These are phyloP conservation scores for Cornus kousa DNA, from an alignment of 148 eudicot species.

Conservation along the genomic window DNA sequence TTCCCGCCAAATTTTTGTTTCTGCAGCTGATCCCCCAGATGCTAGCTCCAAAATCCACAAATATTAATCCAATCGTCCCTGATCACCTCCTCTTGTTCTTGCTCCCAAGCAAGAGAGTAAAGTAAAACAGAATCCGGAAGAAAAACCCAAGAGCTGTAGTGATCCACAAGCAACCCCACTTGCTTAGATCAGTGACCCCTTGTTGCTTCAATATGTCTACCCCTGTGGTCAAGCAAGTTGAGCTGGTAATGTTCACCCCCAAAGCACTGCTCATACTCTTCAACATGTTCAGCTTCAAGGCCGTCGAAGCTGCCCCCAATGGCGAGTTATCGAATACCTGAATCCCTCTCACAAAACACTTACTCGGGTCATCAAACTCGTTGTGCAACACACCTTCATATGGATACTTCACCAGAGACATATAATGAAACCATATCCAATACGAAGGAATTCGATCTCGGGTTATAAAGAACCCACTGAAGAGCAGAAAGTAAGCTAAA, in stretches of 20 bases:
- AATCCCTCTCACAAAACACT: conserved; percentile 66
- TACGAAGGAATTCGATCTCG: conserved; percentile 66
- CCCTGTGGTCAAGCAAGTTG: conserved; percentile 68
- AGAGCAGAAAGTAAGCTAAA: conserved; percentile 70
- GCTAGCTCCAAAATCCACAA: too few species aligned
- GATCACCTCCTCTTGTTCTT: conserved; percentile 63
- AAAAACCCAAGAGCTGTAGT: conserved; percentile 78
- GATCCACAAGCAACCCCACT: conserved; percentile 65
- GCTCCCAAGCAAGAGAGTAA: conserved; percentile 67
- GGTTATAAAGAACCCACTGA: conserved; percentile 80
- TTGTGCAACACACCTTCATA: conserved; percentile 72
- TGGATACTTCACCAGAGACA: conserved; percentile 76
- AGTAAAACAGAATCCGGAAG: conserved; percentile 70
- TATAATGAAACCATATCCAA: conserved; percentile 87
- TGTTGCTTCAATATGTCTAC: conserved; percentile 55
- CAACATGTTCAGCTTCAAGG: conserved; percentile 49
- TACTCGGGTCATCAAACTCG: conserved; percentile 57
- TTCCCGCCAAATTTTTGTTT: conserved; percentile 11
- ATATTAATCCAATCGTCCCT: background rate
- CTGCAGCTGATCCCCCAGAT: too few species aligned
- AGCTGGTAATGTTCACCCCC: conserved; percentile 55
- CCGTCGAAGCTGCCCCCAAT: conserved; percentile 40
- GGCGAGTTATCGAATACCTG: conserved; percentile 79
- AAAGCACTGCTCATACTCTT: conserved; percentile 51
- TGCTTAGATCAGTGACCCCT: conserved; percentile 64